Conservation (phyloP, 345 rosid genomes). For the Acer yangbiense region DNA sequence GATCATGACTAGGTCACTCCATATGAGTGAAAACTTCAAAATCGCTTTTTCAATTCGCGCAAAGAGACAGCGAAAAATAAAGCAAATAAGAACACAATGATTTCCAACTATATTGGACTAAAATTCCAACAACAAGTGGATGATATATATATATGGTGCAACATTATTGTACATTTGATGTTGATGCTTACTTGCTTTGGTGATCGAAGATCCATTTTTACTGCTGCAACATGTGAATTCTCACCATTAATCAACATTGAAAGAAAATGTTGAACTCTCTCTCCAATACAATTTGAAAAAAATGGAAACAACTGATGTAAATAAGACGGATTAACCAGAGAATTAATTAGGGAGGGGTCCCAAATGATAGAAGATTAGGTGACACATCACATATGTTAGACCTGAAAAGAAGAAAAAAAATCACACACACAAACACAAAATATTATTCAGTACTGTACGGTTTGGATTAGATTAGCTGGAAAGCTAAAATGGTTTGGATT, state of each 20-base stretch:
- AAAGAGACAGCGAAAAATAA: slow-evolving; percentile 12
- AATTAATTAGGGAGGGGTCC: slow-evolving; percentile 11
- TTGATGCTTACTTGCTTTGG: neutral
- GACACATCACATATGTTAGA: slow-evolving; percentile 31
- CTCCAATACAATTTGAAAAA: no score
- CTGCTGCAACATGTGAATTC: neutral
- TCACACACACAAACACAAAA: slow-evolving; percentile 12
- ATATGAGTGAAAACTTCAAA: slow-evolving; percentile 29
- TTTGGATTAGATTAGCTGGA: slow-evolving; percentile 12
- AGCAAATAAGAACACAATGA: slow-evolving; percentile 13
- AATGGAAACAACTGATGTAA: no score
- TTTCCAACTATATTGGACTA: slow-evolving; percentile 5
- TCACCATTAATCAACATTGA: no score
- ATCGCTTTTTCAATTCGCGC: slow-evolving; percentile 14
- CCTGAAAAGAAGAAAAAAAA: slow-evolving; percentile 5
- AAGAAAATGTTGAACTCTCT: no score
- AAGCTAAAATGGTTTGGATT: slow-evolving; percentile 21
- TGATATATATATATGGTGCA: slow-evolving; percentile 2
- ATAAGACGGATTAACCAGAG: no score
- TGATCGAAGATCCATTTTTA: neutral
- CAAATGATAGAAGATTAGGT: slow-evolving; percentile 27
- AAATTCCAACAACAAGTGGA: slow-evolving; percentile 30
- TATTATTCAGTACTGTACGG: slow-evolving; percentile 33
- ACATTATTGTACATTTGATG: neutral
- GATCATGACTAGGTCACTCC: slow-evolving; percentile 29